These are phyloP conservation scores for Parmelia sp. DNA, from an alignment of 495 filamentous ascomycete genomes.

Conservation along the genomic window DNA sequence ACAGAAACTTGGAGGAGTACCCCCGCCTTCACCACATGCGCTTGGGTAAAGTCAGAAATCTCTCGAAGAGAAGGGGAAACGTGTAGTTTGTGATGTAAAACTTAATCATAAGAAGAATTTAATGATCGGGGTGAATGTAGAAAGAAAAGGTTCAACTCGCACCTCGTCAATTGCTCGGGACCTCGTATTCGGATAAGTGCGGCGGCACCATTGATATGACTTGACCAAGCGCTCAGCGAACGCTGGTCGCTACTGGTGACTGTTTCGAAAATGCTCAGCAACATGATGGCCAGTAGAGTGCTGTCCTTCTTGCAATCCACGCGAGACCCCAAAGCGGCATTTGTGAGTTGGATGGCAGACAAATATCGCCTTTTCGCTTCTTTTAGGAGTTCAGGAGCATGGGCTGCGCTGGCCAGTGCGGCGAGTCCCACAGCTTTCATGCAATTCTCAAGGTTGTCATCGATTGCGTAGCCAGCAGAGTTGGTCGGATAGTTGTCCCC, in stretches of 20 bases:
- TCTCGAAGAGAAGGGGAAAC: too few relatives aligned
- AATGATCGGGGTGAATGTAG: too few relatives aligned
- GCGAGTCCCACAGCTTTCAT: constrained; percentile 35
- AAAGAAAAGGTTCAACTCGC: too few relatives aligned
- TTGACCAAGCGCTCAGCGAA: constrained; percentile 49
- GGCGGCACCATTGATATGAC: constrained; percentile 54
- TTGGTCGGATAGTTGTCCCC: neutral
- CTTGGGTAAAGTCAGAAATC: too few relatives aligned
- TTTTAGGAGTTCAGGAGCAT: constrained; percentile 23
- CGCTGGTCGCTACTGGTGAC: constrained; percentile 42
- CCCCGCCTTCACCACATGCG: too few relatives aligned
- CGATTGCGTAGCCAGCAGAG: constrained; percentile 7
- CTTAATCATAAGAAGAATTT: too few relatives aligned
- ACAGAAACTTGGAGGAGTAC: too few relatives aligned
- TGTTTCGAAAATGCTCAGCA: constrained; percentile 49
- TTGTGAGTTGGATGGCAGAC: constrained; percentile 42
- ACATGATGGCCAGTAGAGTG: constrained; percentile 54
- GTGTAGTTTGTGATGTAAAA: too few relatives aligned
- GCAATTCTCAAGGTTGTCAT: constrained; percentile 25
- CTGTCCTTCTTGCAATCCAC: constrained; percentile 52
- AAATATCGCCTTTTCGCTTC: constrained; percentile 36
- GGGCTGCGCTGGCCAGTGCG: constrained; percentile 25
- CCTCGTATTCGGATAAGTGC: constrained; percentile 54
- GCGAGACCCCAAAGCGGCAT: constrained; percentile 46
- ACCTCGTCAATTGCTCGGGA: constrained; percentile 40